These are phyloP conservation scores for Mortierella sp. DNA, from an alignment of 371 early-diverging fungal genomes.

Conservation along the genomic window DNA sequence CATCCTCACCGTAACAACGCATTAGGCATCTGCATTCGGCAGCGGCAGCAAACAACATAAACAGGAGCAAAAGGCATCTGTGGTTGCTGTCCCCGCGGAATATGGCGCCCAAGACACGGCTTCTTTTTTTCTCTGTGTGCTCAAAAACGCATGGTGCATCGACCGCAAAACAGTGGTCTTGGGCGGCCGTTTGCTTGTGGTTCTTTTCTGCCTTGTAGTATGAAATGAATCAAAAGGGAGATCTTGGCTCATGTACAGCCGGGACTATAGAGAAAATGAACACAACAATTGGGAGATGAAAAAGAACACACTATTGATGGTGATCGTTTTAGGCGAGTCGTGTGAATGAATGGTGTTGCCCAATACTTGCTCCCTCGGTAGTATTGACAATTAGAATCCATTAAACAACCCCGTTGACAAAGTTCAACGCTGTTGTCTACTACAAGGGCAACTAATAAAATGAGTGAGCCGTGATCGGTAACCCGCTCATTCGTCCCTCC, in stretches of 20 bases:
- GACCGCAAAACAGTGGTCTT: too few relatives aligned
- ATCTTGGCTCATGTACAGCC: too few relatives aligned
- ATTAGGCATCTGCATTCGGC: background rate
- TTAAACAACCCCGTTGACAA: too few relatives aligned
- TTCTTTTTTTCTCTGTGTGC: background rate
- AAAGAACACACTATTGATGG: background rate
- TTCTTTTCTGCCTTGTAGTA: too few relatives aligned
- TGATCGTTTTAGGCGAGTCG: too few relatives aligned
- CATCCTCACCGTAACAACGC: slow-evolving; percentile 11
- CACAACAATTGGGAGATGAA: background rate
- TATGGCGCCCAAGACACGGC: background rate
- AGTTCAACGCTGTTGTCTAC: background rate
- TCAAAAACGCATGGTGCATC: slow-evolving; percentile 5
- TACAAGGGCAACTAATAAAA: background rate
- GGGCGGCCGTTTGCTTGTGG: too few relatives aligned
- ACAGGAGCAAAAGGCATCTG: background rate
- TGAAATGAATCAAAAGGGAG: too few relatives aligned
- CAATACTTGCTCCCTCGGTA: slow-evolving; percentile 9
- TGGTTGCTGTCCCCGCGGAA: slow-evolving; percentile 6
- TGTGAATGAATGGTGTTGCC: background rate
- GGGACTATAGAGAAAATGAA: too few relatives aligned
- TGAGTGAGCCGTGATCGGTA: slow-evolving; percentile 1
- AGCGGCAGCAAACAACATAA: background rate
- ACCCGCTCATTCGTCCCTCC: background rate
- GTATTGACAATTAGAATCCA: background rate